Evolutionary conservation across 805 yeast genomes (phyloP), one percentile per base, ranked within the genome.

Genomic region (Metschnikowia chrysomelidarum): DNA sequence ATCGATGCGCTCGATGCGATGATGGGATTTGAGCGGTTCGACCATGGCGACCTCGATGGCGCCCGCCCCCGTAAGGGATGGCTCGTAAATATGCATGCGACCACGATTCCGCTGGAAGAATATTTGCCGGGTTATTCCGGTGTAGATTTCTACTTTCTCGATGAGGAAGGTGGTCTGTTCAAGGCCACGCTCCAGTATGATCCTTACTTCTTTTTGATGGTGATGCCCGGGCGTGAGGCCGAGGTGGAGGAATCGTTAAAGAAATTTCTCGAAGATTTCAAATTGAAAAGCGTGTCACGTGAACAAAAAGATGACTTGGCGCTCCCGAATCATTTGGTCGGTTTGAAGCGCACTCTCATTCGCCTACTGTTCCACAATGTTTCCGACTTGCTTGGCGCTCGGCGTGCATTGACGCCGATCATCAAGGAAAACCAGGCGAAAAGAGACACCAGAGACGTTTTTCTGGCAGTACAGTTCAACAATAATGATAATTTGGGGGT

Each of bases 151-250:
- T 94, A 94, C 56, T 93, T 94, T 50, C 62, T 93, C 6, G 98
- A 89, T 57, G 96, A 87, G 51, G 97, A 89, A 57, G 99, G 99
- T 30, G 98, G 97, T 5, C 78, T 85, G 27, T 93, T 94, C 67
- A 93, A 91, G 56, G 81, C 88, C 4, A 82, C 95, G 1, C 60
- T 86, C 10, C 82, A 75, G 39, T 86, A 76, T 54, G 88, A 87
- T 49, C 99, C 99, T 0, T 93, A 93, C 57, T 85, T 93, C 53
- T 75, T 82, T 33, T 62, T 93, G 8, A 70, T 78, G 2, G 77
- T 87, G 44, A 67, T 74, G n/a, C 74, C 74, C 1, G 77, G 78
- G 1, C 60, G 62, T 12, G 87, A 80, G 41, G 59, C 76, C 2
- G 97, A 86, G 44, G 87, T 88, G 3, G 98, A 93, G 59, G 98